Evolutionary conservation across 352 stramenopile genomes (phyloP), one percentile per base, ranked within the genome.

Genomic region (Phytophthora litchii): DNA sequence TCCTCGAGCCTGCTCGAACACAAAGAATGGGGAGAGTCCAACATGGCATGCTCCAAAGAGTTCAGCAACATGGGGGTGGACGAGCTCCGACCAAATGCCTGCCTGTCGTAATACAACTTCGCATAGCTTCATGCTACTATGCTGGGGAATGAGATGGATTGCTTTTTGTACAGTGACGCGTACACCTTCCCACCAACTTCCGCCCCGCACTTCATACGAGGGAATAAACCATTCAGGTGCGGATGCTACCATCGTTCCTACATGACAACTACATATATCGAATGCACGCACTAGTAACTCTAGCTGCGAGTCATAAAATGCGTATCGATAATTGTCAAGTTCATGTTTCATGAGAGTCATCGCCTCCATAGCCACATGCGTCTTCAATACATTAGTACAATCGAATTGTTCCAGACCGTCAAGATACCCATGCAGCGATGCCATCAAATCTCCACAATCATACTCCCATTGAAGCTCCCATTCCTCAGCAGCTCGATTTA

Each of bases 141-240:
- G 21, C 34, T 16, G 17, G n/a, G 32, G 16, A 13, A 13, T 19
- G 8, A 36, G 3, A 5, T 51, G 10, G 1, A 6, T 16, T 20
- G 47, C 23, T 1, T 50, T 47, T 20, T 61, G 54, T 2, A 68
- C 37, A 4, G n/a, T 52, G 32, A 74, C 60, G 4, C 42, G 60
- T 13, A 74, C 66, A 13, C 66, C 66, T 59, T 67, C 60, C 66
- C 66, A 74, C 66, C 66, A 74, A 14, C 54, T 58, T 17, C 47
- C 54, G 16, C 60, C 66, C 12, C 66, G 49, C 6, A 74, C 45
- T n/a, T 69, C 66, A 34, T 71, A 67, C 5, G 46, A 16, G 0
- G 55, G 44, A 13, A 71, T 66, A 54, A 71, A 71, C 66, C 66
- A 74, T 14, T 70, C 60, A 1, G 66, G 27, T 7, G 56, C 19